These are phyloP conservation scores for Suillus decipiens DNA, from an alignment of 768 basidiomycete species.

Conservation along the genomic window DNA sequence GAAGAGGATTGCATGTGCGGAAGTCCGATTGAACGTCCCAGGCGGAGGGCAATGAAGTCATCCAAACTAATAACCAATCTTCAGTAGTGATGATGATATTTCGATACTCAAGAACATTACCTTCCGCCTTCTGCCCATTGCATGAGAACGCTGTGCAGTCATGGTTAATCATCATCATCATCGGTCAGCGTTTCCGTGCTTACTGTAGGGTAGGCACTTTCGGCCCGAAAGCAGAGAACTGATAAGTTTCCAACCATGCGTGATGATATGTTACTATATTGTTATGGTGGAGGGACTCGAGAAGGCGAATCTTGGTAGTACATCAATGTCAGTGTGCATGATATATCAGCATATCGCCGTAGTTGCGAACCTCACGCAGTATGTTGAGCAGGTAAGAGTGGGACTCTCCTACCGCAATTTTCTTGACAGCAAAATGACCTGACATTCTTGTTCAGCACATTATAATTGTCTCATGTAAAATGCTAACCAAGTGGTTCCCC, in stretches of 20 bases:
- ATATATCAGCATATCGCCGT: not conserved
- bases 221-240: slow-evolving; percentile 88
- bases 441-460: slow-evolving; percentile 7
- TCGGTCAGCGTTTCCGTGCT: slow-evolving; percentile 26
- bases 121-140: slow-evolving; percentile 92
- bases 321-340: not conserved
- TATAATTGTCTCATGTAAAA: slow-evolving; percentile 6
- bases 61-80: slow-evolving; percentile 54
- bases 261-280: slow-evolving; percentile 97
- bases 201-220: slow-evolving; percentile 87
- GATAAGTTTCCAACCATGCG: slow-evolving; percentile 85
- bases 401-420: slow-evolving; percentile 92
- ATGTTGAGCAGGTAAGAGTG: slow-evolving; percentile 84
- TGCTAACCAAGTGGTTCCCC: slow-evolving; percentile 74
- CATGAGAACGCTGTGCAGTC: slow-evolving; percentile 69
- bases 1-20: slow-evolving; percentile 46
- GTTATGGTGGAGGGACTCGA: slow-evolving; percentile 85
- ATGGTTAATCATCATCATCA: slow-evolving; percentile 4
- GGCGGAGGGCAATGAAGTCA: slow-evolving; percentile 80
- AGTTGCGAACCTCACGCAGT: slow-evolving; percentile 62
- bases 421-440: slow-evolving; percentile 94
- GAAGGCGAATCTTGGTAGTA: slow-evolving; percentile 63
- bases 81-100: not conserved
- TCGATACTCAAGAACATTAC: slow-evolving; percentile 26
- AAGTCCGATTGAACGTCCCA: slow-evolving; percentile 54